phyloP scores from a whole-genome alignment of 306 rosid species.

The Dicorynia guianensis region DNA sequence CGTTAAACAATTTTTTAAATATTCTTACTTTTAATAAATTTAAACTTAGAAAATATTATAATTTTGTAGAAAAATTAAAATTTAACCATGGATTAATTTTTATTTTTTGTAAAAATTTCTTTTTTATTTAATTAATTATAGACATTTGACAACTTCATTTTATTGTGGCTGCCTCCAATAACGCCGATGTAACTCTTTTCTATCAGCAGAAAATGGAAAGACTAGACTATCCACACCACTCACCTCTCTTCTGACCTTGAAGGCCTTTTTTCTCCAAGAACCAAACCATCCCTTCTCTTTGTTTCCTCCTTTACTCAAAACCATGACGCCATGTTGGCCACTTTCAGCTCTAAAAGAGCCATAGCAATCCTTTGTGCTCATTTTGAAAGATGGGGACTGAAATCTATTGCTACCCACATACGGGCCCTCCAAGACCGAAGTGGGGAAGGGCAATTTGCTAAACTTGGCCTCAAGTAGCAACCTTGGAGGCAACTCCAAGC shows the following conservation, averaged over 20 bases:
- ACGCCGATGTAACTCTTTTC: constrained; percentile 40
- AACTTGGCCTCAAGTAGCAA: constrained; percentile 46
- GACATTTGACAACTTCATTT: constrained; percentile 41
- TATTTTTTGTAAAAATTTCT: no score
- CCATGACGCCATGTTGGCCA: constrained; percentile 55
- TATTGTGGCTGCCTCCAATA: constrained; percentile 35
- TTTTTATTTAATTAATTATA: no score
- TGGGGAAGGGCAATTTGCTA: constrained; percentile 57
- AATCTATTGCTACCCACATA: constrained; percentile 40
- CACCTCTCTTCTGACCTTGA: constrained; percentile 59
- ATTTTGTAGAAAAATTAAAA: no score
- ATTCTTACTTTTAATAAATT: no score
- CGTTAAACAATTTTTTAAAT: no score
- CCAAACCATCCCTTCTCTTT: constrained; percentile 64
- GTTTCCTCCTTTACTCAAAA: constrained; percentile 47
- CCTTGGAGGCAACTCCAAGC: constrained; percentile 88
- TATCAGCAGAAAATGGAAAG: constrained; percentile 63
- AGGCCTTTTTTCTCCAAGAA: constrained; percentile 59
- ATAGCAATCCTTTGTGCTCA: constrained; percentile 45
- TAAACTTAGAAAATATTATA: no score
- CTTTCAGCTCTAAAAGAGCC: constrained; percentile 55
- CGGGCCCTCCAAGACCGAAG: no score
- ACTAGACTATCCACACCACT: constrained; percentile 62
- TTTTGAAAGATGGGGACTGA: constrained; percentile 62
- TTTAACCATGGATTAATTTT: no score